Evolutionary conservation across 2,329 filamentous ascomycete species (phyloP).

Genomic region (Meredithiella fracta): DNA sequence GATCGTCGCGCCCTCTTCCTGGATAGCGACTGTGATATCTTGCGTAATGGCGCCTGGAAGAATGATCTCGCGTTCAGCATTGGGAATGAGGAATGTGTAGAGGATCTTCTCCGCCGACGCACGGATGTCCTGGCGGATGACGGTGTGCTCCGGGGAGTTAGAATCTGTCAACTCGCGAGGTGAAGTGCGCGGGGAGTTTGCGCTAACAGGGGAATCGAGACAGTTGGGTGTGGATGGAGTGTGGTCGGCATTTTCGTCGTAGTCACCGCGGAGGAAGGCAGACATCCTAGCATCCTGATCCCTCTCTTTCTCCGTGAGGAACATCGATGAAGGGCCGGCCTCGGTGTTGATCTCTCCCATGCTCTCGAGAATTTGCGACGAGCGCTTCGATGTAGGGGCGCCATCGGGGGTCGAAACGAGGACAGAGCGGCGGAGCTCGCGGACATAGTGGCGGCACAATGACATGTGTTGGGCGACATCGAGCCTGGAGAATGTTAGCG

Average conservation of each 20-base stretch:
- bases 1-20: constrained; percentile 88
- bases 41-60: constrained; percentile 75
- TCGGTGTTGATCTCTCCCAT: constrained; percentile 49
- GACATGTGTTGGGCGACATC: constrained; percentile 99
- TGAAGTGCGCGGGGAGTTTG: constrained; percentile 37
- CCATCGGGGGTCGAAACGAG: constrained; percentile 84
- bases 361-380: constrained; percentile 61
- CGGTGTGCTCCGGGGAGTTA: constrained; percentile 66
- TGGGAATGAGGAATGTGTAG: constrained; percentile 90
- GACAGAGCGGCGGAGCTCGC: constrained; percentile 82
- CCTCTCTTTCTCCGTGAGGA: constrained; percentile 52
- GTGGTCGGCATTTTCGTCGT: constrained; percentile 16
- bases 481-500: constrained; percentile 45
- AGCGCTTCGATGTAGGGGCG: constrained; percentile 70
- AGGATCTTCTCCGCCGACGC: constrained; percentile 94
- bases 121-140: constrained; percentile 76
- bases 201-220: constrained; percentile 20
- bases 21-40: constrained; percentile 73
- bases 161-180: constrained; percentile 52
- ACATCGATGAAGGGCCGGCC: constrained; percentile 44
- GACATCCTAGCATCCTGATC: constrained; percentile 82
- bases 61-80: constrained; percentile 92
- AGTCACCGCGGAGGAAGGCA: constrained; percentile 62
- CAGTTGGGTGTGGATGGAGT: neutral
- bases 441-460: constrained; percentile 89